Base-by-base conservation (phyloP, 768 basidiomycete genomes). In the Mycena alexandri region DNA sequence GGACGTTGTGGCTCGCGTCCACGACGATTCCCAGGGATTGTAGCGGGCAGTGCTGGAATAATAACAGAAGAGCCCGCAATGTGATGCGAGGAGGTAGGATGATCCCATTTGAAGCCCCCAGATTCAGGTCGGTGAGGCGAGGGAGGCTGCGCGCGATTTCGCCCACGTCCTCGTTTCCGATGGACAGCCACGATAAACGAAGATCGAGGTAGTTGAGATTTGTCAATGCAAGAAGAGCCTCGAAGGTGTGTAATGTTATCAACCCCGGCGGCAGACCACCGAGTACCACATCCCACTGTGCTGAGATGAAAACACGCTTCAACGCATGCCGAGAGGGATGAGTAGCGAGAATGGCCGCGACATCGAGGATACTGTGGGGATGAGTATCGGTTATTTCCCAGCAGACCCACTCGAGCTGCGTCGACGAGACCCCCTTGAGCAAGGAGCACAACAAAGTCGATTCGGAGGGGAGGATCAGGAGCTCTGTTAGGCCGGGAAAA, bases 81-180 rank as follows among this genome's bases (percentile, higher is more conserved):
- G 52, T 53, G n/a, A 53, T 36, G n/a, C 52, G 52, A 3, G 52
- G 13, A 38, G 36, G n/a, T 8, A 21, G 2, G 34, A 38, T 4
- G 34, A 53, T n/a, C n/a, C 52, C 52, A 13, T n/a, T n/a, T n/a
- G 10, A n/a, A 5, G 34, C 12, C 14, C 52, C 5, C 19, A 53
- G 52, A 38, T n/a, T 38, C n/a, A 53, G 9, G n/a, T 11, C 11
- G 11, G 17, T 21, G n/a, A 53, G 52, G 9, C 8, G 34, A 4
- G 34, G 52, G n/a, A 53, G 52, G 34, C 36, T 33, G 36, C 19
- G 34, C n/a, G 34, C 52, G 14, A 53, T 53, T 19, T 53, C 19
- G 33, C 36, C 52, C n/a, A 53, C 17, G 36, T 53, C 52, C 10
- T 53, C 52, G 36, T 53, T 53, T 21, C 52, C 36, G n/a, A 53